Evolutionary conservation across 1,284 basidiomycete genomes (phyloP).

Genomic region (Apiotrichum mycotoxinovorans): DNA sequence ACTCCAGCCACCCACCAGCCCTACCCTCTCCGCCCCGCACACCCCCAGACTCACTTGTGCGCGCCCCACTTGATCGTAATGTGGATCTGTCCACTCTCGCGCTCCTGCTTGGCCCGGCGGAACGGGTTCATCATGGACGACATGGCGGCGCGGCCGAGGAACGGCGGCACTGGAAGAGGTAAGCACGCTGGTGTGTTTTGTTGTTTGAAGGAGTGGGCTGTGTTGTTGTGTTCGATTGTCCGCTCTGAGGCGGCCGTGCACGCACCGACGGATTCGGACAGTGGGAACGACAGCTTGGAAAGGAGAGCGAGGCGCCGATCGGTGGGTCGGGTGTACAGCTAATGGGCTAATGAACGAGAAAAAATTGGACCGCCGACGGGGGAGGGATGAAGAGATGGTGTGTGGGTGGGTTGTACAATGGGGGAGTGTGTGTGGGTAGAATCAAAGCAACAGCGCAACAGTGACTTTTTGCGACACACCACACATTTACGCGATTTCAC

Average conservation of each 20-base stretch:
- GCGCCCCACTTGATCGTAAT: slow-evolving; percentile 46
- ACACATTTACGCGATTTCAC: no score
- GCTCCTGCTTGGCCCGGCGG: slow-evolving; percentile 41
- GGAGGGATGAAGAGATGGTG: no score
- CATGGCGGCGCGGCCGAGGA: slow-evolving; percentile 15
- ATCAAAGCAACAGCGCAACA: no score
- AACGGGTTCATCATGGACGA: slow-evolving; percentile 45
- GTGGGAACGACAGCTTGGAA: slow-evolving; percentile 10
- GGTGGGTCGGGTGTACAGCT: no score
- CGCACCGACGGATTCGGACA: slow-evolving; percentile 5
- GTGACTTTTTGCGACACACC: no score
- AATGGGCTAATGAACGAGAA: no score
- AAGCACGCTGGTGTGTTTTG: background rate
- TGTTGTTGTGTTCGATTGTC: no score
- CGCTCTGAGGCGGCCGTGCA: no score
- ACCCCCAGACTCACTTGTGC: slow-evolving; percentile 33
- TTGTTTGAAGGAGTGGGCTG: background rate
- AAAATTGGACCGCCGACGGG: no score
- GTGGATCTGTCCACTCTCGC: slow-evolving; percentile 37
- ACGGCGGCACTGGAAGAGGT: slow-evolving; percentile 5
- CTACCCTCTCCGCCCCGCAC: background rate
- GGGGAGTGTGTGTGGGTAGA: no score
- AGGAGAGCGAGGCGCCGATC: background rate
- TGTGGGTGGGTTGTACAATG: no score
- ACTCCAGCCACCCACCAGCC: background rate